Conservation (phyloP, 2,329 filamentous ascomycete species). For the Aspergillus flavus region DNA sequence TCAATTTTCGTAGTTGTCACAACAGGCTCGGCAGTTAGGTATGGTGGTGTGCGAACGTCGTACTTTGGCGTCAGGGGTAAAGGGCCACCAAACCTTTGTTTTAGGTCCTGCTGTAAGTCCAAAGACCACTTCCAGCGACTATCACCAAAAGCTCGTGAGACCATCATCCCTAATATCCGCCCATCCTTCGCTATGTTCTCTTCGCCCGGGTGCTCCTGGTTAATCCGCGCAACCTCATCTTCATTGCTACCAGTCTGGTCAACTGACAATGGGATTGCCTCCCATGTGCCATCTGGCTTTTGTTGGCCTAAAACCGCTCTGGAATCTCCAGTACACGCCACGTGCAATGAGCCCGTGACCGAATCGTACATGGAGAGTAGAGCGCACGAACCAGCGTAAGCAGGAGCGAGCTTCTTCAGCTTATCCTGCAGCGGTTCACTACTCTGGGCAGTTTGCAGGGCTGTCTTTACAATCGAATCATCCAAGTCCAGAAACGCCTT, state of each 20-base stretch:
- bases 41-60: conserved; percentile 58
- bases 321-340: conserved; percentile 69
- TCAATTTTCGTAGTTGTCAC: conserved; percentile 60
- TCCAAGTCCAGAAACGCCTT: conserved; percentile 29
- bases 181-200: conserved; percentile 59
- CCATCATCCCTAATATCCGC: conserved; percentile 62
- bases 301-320: conserved; percentile 62
- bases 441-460: conserved; percentile 18
- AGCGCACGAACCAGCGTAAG: conserved; percentile 62
- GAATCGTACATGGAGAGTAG: conserved; percentile 66
- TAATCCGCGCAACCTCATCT: conserved; percentile 59
- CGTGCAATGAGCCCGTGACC: conserved; percentile 54
- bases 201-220: conserved; percentile 64
- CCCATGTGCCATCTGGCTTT: conserved; percentile 49
- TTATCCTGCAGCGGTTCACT: conserved; percentile 25
- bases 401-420: conserved; percentile 26
- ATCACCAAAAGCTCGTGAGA: conserved; percentile 71
- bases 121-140: conserved; percentile 68
- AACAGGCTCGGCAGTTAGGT: conserved; percentile 68
- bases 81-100: conserved; percentile 37
- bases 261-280: conserved; percentile 57
- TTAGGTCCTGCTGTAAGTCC: conserved; percentile 48
- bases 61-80: conserved; percentile 46
- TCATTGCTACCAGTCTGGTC: conserved; percentile 69
- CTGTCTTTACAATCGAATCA: conserved; percentile 28